These are phyloP conservation scores for Backusella morwellensis DNA, from an alignment of 192 early-diverging fungal species.

Conservation along the genomic window DNA sequence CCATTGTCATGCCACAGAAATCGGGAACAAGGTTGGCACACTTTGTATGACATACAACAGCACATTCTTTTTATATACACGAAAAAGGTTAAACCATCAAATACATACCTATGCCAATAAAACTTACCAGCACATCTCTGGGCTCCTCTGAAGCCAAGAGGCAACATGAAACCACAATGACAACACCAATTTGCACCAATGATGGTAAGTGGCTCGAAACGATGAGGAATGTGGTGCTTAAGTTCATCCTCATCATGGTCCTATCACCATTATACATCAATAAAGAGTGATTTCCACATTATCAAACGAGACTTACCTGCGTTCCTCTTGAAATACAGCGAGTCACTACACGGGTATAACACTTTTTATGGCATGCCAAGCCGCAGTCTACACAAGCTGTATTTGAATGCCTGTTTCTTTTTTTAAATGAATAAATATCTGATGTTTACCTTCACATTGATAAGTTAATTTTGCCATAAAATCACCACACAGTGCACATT, in stretches of 20 bases:
- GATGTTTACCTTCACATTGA: slow-evolving; percentile 80
- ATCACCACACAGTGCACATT: slow-evolving; percentile 92
- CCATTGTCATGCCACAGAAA: slow-evolving; percentile 89
- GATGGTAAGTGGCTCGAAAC: slow-evolving; percentile 81
- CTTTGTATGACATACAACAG: slow-evolving; percentile 71
- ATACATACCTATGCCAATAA: background rate
- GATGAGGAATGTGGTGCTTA: slow-evolving; percentile 94
- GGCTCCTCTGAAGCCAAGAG: slow-evolving; percentile 71
- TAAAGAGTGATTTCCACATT: background rate
- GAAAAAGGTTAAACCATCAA: background rate
- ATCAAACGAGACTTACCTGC: background rate
- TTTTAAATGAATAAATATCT: background rate
- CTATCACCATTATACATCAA: slow-evolving; percentile 9
- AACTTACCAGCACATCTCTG: slow-evolving; percentile 48
- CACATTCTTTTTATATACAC: slow-evolving; percentile 64
- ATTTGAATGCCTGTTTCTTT: background rate
- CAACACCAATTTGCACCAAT: slow-evolving; percentile 95
- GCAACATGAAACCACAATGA: slow-evolving; percentile 95
- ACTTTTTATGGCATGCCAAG: slow-evolving; percentile 92
- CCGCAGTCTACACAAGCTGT: slow-evolving; percentile 70
- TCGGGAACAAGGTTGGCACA: slow-evolving; percentile 88
- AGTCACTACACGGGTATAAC: slow-evolving; percentile 76
- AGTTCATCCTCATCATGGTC: slow-evolving; percentile 68
- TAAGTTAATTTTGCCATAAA: slow-evolving; percentile 86
- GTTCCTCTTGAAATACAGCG: slow-evolving; percentile 71